A percentile compares a stretch with the other conserved stretches of the same genome.
These are phyloP conservation scores for Xerocomellus chrysenteron DNA, from an alignment of 768 basidiomycete species.

Conservation along the genomic window DNA sequence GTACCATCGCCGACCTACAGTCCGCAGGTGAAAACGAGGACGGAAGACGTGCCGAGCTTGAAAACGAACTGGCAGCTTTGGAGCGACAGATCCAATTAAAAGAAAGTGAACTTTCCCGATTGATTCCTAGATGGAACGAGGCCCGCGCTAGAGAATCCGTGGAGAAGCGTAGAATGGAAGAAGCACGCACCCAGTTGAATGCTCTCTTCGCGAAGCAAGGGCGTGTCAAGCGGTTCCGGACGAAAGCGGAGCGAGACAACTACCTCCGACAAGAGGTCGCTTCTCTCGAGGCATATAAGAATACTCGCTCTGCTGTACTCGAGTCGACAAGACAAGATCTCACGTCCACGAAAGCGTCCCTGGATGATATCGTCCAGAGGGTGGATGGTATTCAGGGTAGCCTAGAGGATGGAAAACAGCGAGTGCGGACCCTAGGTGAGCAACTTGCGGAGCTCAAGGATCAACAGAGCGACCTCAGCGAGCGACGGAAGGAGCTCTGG, in stretches of 20 bases:
- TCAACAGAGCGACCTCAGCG: conserved; percentile 64
- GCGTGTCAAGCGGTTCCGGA: conserved; percentile 79
- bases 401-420: conserved; percentile 63
- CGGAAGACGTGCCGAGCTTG: conserved; percentile 60
- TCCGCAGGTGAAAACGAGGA: conserved; percentile 63
- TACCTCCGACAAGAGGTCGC: conserved; percentile 80
- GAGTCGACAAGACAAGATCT: conserved; percentile 53
- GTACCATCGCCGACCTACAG: conserved; percentile 74
- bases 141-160: conserved; percentile 48
- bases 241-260: conserved; percentile 78
- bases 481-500: conserved; percentile 92
- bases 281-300: conserved; percentile 60
- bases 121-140: conserved; percentile 72
- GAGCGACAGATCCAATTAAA: conserved; percentile 61
- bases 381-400: conserved; percentile 55
- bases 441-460: conserved; percentile 63
- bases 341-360: conserved; percentile 43
- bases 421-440: conserved; percentile 57
- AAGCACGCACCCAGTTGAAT: conserved; percentile 65
- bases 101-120: conserved; percentile 56
- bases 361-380: conserved; percentile 58
- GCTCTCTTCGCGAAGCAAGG: conserved; percentile 90
- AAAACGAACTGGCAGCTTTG: conserved; percentile 61
- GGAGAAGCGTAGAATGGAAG: conserved; percentile 70
- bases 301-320: conserved; percentile 55